These are phyloP conservation scores for Septoria linicola DNA, from an alignment of 2,329 filamentous ascomycete species.

Conservation along the genomic window DNA sequence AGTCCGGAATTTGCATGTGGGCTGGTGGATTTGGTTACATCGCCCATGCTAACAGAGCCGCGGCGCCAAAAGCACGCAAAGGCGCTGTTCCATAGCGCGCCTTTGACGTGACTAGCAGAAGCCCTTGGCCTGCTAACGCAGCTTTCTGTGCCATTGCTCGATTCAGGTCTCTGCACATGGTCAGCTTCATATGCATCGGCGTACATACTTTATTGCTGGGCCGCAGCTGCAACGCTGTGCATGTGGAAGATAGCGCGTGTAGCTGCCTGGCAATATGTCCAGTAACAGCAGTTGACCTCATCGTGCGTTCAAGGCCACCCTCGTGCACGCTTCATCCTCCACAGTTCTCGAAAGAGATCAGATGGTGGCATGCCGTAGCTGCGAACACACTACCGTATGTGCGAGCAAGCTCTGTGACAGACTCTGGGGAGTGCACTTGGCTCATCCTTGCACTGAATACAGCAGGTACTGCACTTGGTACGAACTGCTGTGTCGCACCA, in stretches of 20 bases:
- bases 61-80: too few species aligned
- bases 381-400: too few species aligned
- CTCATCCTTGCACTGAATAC: too few species aligned
- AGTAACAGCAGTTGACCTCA: constrained; percentile 8
- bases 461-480: too few species aligned
- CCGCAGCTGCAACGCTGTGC: background rate
- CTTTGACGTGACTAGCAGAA: background rate
- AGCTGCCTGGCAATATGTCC: constrained; percentile 5
- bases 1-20: too few species aligned
- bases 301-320: background rate
- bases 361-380: too few species aligned
- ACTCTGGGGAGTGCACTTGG: too few species aligned
- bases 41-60: constrained; percentile 9
- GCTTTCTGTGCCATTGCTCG: background rate
- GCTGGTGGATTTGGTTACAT: too few species aligned
- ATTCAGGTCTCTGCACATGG: background rate
- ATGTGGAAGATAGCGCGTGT: background rate
- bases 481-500: too few species aligned
- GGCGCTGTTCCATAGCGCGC: constrained; percentile 1
- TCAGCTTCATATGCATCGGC: constrained; percentile 1
- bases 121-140: too few species aligned
- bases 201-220: background rate
- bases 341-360: too few species aligned
- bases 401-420: too few species aligned
- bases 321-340: background rate